A percentile compares a stretch with the other conserved stretches of the same genome.
These are phyloP conservation scores for Aspergillus heteromorphus DNA, from an alignment of 495 filamentous ascomycete species.

Conservation along the genomic window DNA sequence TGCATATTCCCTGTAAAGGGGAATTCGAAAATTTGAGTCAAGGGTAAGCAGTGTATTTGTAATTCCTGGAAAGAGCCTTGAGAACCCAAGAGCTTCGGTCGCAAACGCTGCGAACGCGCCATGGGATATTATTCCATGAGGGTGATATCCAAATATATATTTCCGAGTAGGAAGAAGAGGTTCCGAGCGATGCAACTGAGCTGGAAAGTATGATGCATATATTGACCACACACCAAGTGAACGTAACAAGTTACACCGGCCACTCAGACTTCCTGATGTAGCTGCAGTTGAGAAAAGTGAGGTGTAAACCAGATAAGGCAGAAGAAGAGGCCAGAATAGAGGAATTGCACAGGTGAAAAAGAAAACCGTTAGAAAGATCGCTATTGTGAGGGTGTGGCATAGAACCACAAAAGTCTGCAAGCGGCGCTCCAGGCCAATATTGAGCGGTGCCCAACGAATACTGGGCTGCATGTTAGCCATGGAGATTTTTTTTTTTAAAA, in stretches of 20 bases:
- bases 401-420: constrained; percentile 85
- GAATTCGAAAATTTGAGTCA: constrained; percentile 87
- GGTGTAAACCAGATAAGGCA: constrained; percentile 85
- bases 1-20: constrained; percentile 88
- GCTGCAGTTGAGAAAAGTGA: constrained; percentile 71
- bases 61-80: constrained; percentile 88
- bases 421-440: constrained; percentile 77
- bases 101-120: constrained; percentile 90
- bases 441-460: constrained; percentile 81
- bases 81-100: constrained; percentile 87
- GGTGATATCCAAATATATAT: constrained; percentile 98
- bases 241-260: constrained; percentile 68
- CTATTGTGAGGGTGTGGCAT: constrained; percentile 77
- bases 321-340: constrained; percentile 80
- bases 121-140: constrained; percentile 93
- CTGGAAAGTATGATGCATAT: constrained; percentile 91
- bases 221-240: constrained; percentile 76
- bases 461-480: constrained; percentile 27
- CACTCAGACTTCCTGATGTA: constrained; percentile 65
- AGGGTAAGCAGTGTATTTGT: constrained; percentile 87
- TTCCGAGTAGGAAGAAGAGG: constrained; percentile 73
- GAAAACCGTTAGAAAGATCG: constrained; percentile 69
- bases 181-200: constrained; percentile 75
- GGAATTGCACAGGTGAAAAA: constrained; percentile 90
- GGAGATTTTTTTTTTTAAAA: not conserved